Evolutionary conservation across 2,329 filamentous ascomycete species (phyloP).

Genomic region (Talaromyces sp.): DNA sequence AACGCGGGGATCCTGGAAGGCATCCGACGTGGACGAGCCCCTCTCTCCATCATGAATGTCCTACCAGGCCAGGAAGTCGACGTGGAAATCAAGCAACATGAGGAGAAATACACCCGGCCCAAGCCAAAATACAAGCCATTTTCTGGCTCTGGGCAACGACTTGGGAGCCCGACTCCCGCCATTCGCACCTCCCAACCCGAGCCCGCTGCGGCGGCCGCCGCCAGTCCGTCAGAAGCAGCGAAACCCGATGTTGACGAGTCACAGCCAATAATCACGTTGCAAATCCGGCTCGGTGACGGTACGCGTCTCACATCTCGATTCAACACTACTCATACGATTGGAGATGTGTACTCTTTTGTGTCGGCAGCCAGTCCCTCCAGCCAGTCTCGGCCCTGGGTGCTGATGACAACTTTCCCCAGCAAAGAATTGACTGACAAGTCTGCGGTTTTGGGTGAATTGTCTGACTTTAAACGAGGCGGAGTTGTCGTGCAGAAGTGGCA

Average conservation of each 20-base stretch:
- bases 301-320: constrained; percentile 58
- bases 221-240: constrained; percentile 20
- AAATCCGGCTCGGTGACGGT: constrained; percentile 61
- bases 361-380: constrained; percentile 48
- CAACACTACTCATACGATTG: constrained; percentile 62
- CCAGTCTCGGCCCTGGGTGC: constrained; percentile 49
- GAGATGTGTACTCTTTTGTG: constrained; percentile 61
- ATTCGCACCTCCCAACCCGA: constrained; percentile 31
- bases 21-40: constrained; percentile 60
- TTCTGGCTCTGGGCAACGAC: constrained; percentile 54
- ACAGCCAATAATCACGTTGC: constrained; percentile 54
- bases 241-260: constrained; percentile 53
- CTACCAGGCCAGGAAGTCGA: constrained; percentile 61
- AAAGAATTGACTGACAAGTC: constrained; percentile 57
- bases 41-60: constrained; percentile 60
- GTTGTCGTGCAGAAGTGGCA: constrained; percentile 50
- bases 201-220: constrained; percentile 23
- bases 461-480: constrained; percentile 48
- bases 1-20: constrained; percentile 59
- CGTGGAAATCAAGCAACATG: constrained; percentile 60
- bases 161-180: constrained; percentile 61
- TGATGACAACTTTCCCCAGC: constrained; percentile 64
- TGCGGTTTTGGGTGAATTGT: constrained; percentile 40
- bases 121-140: constrained; percentile 64
- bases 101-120: constrained; percentile 58